Conservation (phyloP, 495 filamentous ascomycete species). For the Cercophora samala region DNA sequence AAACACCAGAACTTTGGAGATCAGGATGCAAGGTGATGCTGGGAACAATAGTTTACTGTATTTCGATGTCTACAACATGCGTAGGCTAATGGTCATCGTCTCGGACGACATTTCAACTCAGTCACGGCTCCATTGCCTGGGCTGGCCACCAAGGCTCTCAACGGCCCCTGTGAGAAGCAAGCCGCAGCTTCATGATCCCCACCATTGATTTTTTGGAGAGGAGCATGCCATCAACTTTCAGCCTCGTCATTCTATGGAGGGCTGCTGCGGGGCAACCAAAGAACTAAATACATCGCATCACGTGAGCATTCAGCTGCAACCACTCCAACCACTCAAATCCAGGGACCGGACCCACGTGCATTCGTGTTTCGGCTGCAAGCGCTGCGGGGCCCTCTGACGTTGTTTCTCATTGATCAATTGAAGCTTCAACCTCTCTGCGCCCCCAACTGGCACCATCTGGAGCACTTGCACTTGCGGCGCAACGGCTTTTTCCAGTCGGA, state of each 20-base stretch:
- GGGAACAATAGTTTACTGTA: background rate
- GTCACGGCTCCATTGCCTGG: background rate
- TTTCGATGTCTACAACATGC: background rate
- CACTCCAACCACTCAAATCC: constrained; percentile 22
- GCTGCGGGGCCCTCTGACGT: constrained; percentile 3
- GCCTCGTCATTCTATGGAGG: background rate
- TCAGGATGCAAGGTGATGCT: background rate
- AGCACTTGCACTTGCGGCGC: constrained; percentile 16
- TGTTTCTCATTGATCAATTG: constrained; percentile 36
- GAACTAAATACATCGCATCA: background rate
- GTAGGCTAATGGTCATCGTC: background rate
- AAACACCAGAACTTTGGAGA: background rate
- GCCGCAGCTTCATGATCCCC: background rate
- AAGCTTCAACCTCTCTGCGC: constrained; percentile 16
- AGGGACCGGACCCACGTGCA: constrained; percentile 24
- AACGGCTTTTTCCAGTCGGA: constrained; percentile 5
- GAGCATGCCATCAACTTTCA: background rate
- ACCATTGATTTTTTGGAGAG: background rate
- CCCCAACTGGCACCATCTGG: constrained; percentile 19
- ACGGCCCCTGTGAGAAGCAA: background rate
- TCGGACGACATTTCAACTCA: background rate
- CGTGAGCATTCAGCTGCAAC: background rate
- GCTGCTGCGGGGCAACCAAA: background rate
- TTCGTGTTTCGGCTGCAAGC: background rate
- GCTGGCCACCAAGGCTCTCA: background rate